phyloP scores from a whole-genome alignment of 176 grass and related monocot species.

The Coix lacrymajobi region DNA sequence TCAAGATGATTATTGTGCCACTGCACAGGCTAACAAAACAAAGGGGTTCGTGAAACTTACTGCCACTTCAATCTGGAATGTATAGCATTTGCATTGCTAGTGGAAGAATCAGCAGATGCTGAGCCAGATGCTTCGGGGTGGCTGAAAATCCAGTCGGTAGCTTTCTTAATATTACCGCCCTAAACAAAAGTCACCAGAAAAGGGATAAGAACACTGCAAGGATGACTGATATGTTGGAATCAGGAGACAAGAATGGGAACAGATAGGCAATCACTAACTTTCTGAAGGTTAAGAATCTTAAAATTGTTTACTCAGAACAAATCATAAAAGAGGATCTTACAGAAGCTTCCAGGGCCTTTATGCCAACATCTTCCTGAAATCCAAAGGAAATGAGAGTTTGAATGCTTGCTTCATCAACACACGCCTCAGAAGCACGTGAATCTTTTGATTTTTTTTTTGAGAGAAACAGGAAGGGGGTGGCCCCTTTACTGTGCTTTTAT shows the following conservation, averaged over 20 bases:
- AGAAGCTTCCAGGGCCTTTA: conserved; percentile 78
- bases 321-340: conserved; percentile 47
- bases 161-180: conserved; percentile 91
- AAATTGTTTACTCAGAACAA: background rate
- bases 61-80: conserved; percentile 77
- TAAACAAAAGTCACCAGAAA: conserved; percentile 20
- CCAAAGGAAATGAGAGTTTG: conserved; percentile 86
- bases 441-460: conserved; percentile 57
- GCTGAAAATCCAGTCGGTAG: conserved; percentile 92
- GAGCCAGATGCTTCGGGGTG: conserved; percentile 60
- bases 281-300: background rate
- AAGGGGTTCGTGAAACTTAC: conserved; percentile 36
- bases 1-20: background rate
- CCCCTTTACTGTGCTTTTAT: too few species aligned
- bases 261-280: background rate
- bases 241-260: background rate
- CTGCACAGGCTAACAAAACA: background rate
- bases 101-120: conserved; percentile 50
- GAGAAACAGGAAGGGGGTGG: too few species aligned
- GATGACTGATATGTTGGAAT: background rate
- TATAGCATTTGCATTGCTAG: conserved; percentile 37
- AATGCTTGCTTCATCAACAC: conserved; percentile 79
- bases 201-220: background rate
- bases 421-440: conserved; percentile 22
- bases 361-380: conserved; percentile 77